Percentiles rank a stretch among this genome's conserved stretches.
phyloP scores from a whole-genome alignment of 2,329 filamentous ascomycete genomes.

The Coleophoma eucalyptorum region DNA sequence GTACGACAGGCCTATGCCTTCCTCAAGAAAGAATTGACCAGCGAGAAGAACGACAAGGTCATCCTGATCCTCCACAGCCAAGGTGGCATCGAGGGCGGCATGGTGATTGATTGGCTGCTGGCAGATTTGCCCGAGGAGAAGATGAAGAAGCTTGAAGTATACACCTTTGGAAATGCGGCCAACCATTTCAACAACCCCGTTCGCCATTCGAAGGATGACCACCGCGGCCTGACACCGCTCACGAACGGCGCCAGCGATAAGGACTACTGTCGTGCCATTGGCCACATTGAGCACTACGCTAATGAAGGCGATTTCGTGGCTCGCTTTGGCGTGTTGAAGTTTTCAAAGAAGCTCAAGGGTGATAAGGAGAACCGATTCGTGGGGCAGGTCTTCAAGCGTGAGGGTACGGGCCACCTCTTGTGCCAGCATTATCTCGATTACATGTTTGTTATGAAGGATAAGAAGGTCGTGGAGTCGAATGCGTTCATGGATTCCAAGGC shows the following conservation, averaged over 20 bases:
- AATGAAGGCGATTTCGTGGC: constrained; percentile 72
- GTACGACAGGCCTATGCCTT: constrained; percentile 53
- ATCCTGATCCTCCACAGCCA: constrained; percentile 72
- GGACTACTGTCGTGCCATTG: constrained; percentile 30
- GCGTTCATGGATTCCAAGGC: neutral
- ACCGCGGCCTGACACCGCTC: neutral
- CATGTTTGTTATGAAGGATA: constrained; percentile 12
- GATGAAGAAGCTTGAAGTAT: constrained; percentile 64
- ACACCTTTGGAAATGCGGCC: constrained; percentile 71
- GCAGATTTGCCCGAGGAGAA: constrained; percentile 62
- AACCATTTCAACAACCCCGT: constrained; percentile 79
- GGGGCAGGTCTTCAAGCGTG: constrained; percentile 8
- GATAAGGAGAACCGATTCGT: constrained; percentile 2
- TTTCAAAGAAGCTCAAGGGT: constrained; percentile 1
- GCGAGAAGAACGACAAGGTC: constrained; percentile 48
- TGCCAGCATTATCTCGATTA: constrained; percentile 20
- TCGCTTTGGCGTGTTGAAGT: constrained; percentile 65
- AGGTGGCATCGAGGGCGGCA: constrained; percentile 66
- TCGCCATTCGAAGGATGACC: neutral
- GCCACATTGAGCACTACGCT: constrained; percentile 74
- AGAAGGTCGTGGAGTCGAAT: neutral
- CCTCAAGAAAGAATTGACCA: neutral
- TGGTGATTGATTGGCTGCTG: constrained; percentile 71
- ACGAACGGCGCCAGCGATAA: neutral
- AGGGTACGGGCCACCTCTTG: constrained; percentile 15